phyloP scores from a whole-genome alignment of 805 yeast species.

The Osmozyma mogii region DNA sequence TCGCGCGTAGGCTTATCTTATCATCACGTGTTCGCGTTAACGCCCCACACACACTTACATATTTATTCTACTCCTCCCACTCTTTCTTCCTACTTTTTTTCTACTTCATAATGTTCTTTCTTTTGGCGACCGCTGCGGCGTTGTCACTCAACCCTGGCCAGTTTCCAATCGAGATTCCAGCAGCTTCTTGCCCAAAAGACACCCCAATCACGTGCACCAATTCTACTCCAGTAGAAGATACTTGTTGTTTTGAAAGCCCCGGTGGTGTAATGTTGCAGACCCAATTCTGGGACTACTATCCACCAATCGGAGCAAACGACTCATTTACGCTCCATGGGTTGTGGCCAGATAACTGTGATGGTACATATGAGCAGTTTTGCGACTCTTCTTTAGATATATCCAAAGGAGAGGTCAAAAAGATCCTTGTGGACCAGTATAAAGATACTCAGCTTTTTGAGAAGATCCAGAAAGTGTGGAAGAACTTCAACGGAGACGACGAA shows the following conservation, averaged over 20 bases:
- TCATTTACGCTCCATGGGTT: slow-evolving; percentile 38
- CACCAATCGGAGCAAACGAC: slow-evolving; percentile 25
- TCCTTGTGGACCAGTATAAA: slow-evolving; percentile 19
- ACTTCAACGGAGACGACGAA: slow-evolving; percentile 25
- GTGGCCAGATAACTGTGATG: slow-evolving; percentile 38
- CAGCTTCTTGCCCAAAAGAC: no score
- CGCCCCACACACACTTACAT: no score
- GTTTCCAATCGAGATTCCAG: no score
- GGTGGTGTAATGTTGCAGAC: slow-evolving; percentile 34
- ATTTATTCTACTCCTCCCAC: no score
- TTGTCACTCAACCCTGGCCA: no score
- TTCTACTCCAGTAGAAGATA: slow-evolving; percentile 40
- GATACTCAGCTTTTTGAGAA: slow-evolving; percentile 19
- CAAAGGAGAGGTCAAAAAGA: slow-evolving; percentile 16
- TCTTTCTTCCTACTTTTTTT: no score
- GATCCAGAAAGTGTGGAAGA: slow-evolving; percentile 14
- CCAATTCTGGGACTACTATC: slow-evolving; percentile 35
- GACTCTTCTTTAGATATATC: slow-evolving; percentile 20
- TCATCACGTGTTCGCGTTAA: no score
- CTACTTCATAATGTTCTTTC: no score
- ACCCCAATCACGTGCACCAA: slow-evolving; percentile 63
- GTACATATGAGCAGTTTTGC: slow-evolving; percentile 31
- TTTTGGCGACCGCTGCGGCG: no score
- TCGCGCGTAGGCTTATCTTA: no score
- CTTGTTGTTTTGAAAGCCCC: slow-evolving; percentile 35